A percentile compares a stretch with the other conserved stretches of the same genome.
phyloP scores from a whole-genome alignment of 208 protist genomes.

The Herpetomonas samuelpessoai region DNA sequence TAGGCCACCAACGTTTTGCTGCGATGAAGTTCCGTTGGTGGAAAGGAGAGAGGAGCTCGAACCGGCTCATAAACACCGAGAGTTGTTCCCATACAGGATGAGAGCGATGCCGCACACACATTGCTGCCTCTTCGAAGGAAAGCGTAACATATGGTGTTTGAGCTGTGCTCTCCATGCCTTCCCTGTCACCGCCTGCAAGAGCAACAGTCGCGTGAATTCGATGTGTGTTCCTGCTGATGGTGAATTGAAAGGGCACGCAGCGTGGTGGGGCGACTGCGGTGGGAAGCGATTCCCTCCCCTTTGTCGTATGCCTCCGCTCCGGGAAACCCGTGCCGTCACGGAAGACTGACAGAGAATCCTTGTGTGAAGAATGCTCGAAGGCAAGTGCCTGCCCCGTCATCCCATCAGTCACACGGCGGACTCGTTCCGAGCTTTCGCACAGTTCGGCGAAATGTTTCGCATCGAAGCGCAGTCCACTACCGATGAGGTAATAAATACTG shows the following conservation, averaged over 20 bases:
- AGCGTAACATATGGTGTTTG: slow-evolving; percentile 30
- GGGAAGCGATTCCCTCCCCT: no score
- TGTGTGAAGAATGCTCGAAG: no score
- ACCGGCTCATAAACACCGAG: slow-evolving; percentile 38
- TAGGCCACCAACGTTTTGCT: slow-evolving; percentile 24
- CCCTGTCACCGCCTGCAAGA: not conserved
- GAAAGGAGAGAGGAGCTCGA: slow-evolving; percentile 30
- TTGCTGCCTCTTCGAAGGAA: slow-evolving; percentile 40
- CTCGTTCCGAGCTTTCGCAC: slow-evolving; percentile 22
- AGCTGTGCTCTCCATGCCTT: slow-evolving; percentile 1
- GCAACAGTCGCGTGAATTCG: slow-evolving; percentile 51
- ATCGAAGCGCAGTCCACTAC: slow-evolving; percentile 61
- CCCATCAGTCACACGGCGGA: slow-evolving; percentile 9
- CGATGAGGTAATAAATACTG: slow-evolving; percentile 63
- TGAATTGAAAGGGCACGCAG: slow-evolving; percentile 18
- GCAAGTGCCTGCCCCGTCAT: no score
- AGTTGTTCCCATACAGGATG: slow-evolving; percentile 54
- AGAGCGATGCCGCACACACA: slow-evolving; percentile 29
- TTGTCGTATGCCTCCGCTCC: no score
- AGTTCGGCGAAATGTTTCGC: slow-evolving; percentile 53
- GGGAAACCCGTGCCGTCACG: no score
- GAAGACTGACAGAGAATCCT: no score
- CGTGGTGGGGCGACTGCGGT: not conserved
- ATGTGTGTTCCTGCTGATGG: slow-evolving; percentile 61
- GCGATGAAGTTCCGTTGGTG: slow-evolving; percentile 27